phyloP scores from a whole-genome alignment of 176 grass and related monocot genomes.

The maize (Zea mays) region Zm-B73-REFERENCE-NAM-5.0 NC_050098.1:115531501-115532000 shows the following conservation, averaged over 20 bases:
- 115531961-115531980: no score
- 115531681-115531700: slow-evolving; percentile 40
- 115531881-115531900: no score
- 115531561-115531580: no score
- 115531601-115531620: no score
- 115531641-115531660: slow-evolving; percentile 72
- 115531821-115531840: not conserved
- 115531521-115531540: slow-evolving; percentile 2
- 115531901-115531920: no score
- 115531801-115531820: slow-evolving; percentile 18
- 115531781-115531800: slow-evolving; percentile 22
- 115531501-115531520: slow-evolving; percentile 3
- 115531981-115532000: no score
- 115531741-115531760: slow-evolving; percentile 95
- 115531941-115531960: no score
- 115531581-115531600: no score
- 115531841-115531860: no score
- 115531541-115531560: not conserved
- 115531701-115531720: slow-evolving; percentile 76
- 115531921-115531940: no score
- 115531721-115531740: slow-evolving; percentile 73
- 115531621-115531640: not conserved
- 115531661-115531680: slow-evolving; percentile 39
- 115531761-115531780: slow-evolving; percentile 32
- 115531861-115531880: no score